Base-by-base conservation (phyloP, 257 asterid genomes). In the Cordia subcordata region DNA sequence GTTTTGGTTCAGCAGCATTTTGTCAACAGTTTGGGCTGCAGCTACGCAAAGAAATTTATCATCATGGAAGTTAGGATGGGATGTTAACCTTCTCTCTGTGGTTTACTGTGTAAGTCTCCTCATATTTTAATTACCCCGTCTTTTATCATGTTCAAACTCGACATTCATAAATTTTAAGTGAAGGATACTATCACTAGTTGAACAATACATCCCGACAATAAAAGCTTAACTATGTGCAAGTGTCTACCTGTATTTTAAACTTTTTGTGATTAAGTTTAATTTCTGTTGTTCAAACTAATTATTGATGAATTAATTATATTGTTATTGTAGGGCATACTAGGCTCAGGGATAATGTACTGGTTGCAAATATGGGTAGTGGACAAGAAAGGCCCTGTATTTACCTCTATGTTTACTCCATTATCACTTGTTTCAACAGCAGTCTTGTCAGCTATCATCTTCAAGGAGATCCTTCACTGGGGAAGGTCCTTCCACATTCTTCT, bases 41-140 rank as follows among this genome's bases (percentile, higher is more conserved):
- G 53, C 64, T 18, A 68, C 40, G 16, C 72, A 71, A 60, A 65
- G 76, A 9, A 15, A 71, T 23, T 17, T 60, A 12, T 61, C 67
- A 2, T 65, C 76, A 9, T 71, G 76, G 76, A 71, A 71, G 63
- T 52, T 71, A 1, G 71, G 71, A 60, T 71, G 71, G 72, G 60
- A 71, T 49, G 42, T 61, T 12, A 50, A 71, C 40, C 76, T 71
- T 22, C 39, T 60, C 8, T 71, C 76, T 15, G 72, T 71, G 40
- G 65, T 50, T 37, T 71, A 71, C 10, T 71, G 76, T 56, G 76
- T 71, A 71, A 32, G 73, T 16, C 35, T 27, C 35, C 3, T 27
- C 35, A 27, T 27, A 6, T 27, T 27, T 27, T 27, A 27, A 1
- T 27, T n/a, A n/a, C n/a, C n/a, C 35, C 35, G 3, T 27, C 6